Percentiles rank a stretch among this genome's conserved stretches.
Conservation (phyloP, 2,329 filamentous ascomycete genomes). For the Hirsutella thompsonii region DNA sequence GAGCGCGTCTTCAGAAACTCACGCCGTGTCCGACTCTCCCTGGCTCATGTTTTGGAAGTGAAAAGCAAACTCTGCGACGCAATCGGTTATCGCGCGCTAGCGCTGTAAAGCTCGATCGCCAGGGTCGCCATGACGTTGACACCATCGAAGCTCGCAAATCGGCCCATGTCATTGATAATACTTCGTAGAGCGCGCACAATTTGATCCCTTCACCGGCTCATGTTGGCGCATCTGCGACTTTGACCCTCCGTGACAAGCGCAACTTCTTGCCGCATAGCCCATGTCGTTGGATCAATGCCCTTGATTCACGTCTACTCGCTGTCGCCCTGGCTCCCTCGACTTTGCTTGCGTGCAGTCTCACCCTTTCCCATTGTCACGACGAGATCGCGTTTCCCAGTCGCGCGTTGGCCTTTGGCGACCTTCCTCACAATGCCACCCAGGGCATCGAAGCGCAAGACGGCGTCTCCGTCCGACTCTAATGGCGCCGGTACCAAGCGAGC, state of each 20-base stretch:
- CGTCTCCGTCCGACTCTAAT: slow-evolving; percentile 9
- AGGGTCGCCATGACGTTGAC: slow-evolving; percentile 15
- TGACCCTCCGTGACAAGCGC: too few relatives aligned
- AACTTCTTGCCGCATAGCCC: too few relatives aligned
- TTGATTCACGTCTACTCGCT: background rate
- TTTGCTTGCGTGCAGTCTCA: background rate
- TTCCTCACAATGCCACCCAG: slow-evolving; percentile 16
- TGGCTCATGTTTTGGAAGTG: too few relatives aligned
- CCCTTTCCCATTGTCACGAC: background rate
- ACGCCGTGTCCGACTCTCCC: too few relatives aligned
- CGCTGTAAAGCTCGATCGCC: slow-evolving; percentile 13
- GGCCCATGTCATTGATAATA: slow-evolving; percentile 13
- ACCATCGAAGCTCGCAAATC: slow-evolving; percentile 14
- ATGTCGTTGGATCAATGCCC: slow-evolving; percentile 1
- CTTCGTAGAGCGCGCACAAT: too few relatives aligned
- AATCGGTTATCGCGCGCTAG: background rate
- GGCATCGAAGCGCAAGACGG: slow-evolving; percentile 15
- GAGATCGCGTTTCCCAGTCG: background rate
- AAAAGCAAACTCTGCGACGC: too few relatives aligned
- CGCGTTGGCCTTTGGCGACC: background rate
- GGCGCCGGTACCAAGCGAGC: slow-evolving; percentile 19
- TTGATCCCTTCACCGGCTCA: too few relatives aligned
- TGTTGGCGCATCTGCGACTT: too few relatives aligned
- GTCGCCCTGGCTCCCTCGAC: background rate
- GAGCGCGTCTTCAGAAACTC: too few relatives aligned